phyloP scores from a whole-genome alignment of 768 basidiomycete genomes.

The Hygrophorus russula region DNA sequence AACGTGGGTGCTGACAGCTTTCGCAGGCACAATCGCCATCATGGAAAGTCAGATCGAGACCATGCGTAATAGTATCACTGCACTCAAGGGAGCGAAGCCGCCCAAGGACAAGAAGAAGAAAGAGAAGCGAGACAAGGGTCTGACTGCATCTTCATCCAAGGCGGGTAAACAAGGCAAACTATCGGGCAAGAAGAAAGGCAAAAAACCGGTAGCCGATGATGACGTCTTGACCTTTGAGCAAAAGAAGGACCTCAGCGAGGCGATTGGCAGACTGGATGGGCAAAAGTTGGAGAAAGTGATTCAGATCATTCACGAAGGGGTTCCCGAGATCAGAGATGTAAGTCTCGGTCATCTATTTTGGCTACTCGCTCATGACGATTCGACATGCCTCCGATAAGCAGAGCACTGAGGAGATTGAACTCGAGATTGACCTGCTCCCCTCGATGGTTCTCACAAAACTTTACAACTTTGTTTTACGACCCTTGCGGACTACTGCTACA shows the following conservation, averaged over 20 bases:
- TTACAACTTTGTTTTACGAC: conserved; percentile 90
- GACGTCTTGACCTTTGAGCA: conserved; percentile 88
- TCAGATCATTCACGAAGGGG: conserved; percentile 88
- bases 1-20: conserved; percentile 12
- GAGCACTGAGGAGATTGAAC: conserved; percentile 97
- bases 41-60: conserved; percentile 79
- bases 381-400: conserved; percentile 20
- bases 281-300: conserved; percentile 82
- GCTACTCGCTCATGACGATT: conserved; percentile 7
- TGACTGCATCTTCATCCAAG: conserved; percentile 59
- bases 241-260: conserved; percentile 97
- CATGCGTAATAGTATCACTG: conserved; percentile 59
- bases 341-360: conserved; percentile 20
- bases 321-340: conserved; percentile 89
- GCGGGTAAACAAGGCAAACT: conserved; percentile 38
- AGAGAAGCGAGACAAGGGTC: conserved; percentile 41
- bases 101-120: conserved; percentile 66
- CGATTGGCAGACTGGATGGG: conserved; percentile 79
- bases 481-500: conserved; percentile 53
- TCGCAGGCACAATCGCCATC: conserved; percentile 53
- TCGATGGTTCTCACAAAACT: conserved; percentile 80
- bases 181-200: conserved; percentile 42
- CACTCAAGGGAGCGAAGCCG: conserved; percentile 42
- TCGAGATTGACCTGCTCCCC: conserved; percentile 92
- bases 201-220: conserved; percentile 57